A percentile compares a stretch with the other conserved stretches of the same genome.
phyloP scores from a whole-genome alignment of 148 eudicot species.

The Camellia japonica region DNA sequence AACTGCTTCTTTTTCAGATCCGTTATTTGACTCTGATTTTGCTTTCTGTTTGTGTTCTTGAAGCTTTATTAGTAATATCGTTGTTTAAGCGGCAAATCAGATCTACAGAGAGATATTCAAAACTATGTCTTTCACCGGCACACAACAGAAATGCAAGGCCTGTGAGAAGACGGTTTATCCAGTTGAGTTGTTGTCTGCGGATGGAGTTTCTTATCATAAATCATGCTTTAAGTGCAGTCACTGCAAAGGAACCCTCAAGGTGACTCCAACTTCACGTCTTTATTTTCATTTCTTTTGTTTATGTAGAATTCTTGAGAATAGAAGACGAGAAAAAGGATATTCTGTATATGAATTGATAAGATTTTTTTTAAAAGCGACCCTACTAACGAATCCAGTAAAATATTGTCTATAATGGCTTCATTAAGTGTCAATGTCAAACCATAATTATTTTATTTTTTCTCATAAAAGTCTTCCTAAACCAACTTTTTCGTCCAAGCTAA shows the following conservation, averaged over 20 bases:
- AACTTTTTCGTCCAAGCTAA: no score
- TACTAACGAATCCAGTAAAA: no score
- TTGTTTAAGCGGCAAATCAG: slow-evolving; percentile 15
- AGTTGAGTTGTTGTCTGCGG: slow-evolving; percentile 76
- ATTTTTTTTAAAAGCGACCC: no score
- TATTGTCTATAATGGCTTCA: no score
- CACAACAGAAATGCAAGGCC: slow-evolving; percentile 82
- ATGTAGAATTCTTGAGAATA: no score
- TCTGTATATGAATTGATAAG: no score
- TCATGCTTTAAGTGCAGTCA: slow-evolving; percentile 88
- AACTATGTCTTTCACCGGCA: slow-evolving; percentile 76
- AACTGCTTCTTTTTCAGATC: background rate
- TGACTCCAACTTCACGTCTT: background rate
- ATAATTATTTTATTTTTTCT: no score
- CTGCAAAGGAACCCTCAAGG: slow-evolving; percentile 82
- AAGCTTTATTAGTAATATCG: background rate
- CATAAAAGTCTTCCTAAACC: no score
- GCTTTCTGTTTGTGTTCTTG: background rate
- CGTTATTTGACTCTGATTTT: background rate
- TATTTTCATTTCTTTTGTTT: background rate
- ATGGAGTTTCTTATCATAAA: slow-evolving; percentile 70
- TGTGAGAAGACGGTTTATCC: slow-evolving; percentile 88
- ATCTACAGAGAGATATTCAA: slow-evolving; percentile 10
- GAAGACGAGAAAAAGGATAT: no score
- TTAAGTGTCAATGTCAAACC: no score